Evolutionary conservation across 495 filamentous ascomycete species (phyloP).

Genomic region (Hypomontagnella monticulosa): DNA sequence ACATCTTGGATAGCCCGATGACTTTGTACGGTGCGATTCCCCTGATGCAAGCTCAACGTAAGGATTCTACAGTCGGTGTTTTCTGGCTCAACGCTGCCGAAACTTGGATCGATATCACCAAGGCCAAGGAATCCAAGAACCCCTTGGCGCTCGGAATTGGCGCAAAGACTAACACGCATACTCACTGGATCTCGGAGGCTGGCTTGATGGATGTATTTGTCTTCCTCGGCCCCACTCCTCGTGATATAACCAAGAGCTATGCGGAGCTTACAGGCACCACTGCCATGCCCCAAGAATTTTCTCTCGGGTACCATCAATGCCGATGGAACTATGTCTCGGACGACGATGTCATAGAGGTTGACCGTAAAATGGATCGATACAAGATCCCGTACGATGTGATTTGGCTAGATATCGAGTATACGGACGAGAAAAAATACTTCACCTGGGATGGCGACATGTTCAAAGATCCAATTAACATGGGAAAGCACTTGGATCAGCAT

Average conservation of each 20-base stretch:
- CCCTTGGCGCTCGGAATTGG: slow-evolving; percentile 77
- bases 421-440: slow-evolving; percentile 95
- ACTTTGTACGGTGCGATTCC: slow-evolving; percentile 97
- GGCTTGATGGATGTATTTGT: slow-evolving; percentile 93
- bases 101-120: slow-evolving; percentile 95
- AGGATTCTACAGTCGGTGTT: slow-evolving; percentile 93
- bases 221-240: slow-evolving; percentile 86
- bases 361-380: slow-evolving; percentile 93
- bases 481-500: slow-evolving; percentile 80
- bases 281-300: slow-evolving; percentile 88
- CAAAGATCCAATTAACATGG: slow-evolving; percentile 84
- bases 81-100: slow-evolving; percentile 99
- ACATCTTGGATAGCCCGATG: slow-evolving; percentile 96
- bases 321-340: slow-evolving; percentile 99
- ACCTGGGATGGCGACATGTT: slow-evolving; percentile 93
- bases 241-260: slow-evolving; percentile 82
- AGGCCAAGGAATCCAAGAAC: slow-evolving; percentile 77
- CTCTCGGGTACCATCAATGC: slow-evolving; percentile 95
- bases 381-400: slow-evolving; percentile 98
- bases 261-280: slow-evolving; percentile 94
- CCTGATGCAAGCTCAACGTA: slow-evolving; percentile 95
- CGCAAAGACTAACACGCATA: slow-evolving; percentile 78
- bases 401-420: slow-evolving; percentile 98
- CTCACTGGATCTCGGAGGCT: slow-evolving; percentile 96
- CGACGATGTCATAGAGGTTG: slow-evolving; percentile 94